A percentile compares a stretch with the other conserved stretches of the same genome.
Conservation (phyloP, 768 basidiomycete genomes). For the Trametes cinnabarina region DNA sequence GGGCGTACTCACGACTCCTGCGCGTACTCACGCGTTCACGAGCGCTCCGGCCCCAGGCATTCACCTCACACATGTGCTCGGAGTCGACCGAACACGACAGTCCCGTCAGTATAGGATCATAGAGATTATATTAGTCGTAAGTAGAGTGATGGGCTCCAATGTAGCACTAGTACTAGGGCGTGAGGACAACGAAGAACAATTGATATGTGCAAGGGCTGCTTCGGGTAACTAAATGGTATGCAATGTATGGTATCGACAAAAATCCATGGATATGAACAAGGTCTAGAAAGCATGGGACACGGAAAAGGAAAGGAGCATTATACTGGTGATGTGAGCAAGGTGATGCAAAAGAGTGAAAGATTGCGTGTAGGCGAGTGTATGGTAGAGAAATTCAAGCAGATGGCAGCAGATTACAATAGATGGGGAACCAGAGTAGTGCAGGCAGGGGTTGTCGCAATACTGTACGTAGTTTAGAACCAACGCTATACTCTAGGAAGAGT, state of each 20-base stretch:
- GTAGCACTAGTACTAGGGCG: not conserved
- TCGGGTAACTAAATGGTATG: conserved; percentile 18
- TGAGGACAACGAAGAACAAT: conserved; percentile 2
- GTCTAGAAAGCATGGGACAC: conserved; percentile 21
- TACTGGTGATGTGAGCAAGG: conserved; percentile 12
- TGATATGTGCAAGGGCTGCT: conserved; percentile 13
- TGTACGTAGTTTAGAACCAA: not conserved
- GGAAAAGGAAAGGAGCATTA: conserved; percentile 21
- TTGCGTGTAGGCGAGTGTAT: not conserved
- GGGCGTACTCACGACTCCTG: not conserved
- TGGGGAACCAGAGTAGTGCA: not conserved
- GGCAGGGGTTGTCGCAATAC: not conserved
- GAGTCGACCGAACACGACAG: no score
- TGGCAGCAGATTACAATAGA: conserved; percentile 1
- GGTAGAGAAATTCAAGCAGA: conserved; percentile 8
- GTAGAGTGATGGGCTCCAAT: not conserved
- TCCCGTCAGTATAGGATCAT: no score
- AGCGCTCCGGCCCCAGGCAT: not conserved
- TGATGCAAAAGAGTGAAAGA: not conserved
- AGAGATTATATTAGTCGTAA: conserved; percentile 16
- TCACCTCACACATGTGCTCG: not conserved
- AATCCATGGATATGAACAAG: conserved; percentile 17
- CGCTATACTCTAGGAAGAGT: conserved; percentile 1
- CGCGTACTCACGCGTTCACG: conserved; percentile 5
- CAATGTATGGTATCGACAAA: conserved; percentile 15